Base-by-base conservation (phyloP, 306 rosid species). In the Herpetospermum pedunculosum region DNA sequence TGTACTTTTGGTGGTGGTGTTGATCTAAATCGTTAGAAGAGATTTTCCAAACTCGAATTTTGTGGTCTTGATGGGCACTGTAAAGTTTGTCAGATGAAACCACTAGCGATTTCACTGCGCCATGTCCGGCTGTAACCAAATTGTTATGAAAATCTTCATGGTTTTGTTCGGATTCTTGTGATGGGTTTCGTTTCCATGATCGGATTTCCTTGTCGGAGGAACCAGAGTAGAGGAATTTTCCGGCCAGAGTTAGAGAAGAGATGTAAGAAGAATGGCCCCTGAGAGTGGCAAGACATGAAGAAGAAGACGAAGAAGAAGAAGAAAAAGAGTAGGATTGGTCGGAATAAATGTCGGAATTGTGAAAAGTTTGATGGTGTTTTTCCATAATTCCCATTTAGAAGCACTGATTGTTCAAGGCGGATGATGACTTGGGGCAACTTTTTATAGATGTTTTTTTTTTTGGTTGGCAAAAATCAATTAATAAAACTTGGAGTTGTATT, bases 1-100 rank as follows among this genome's bases (percentile, higher is more conserved):
- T 87, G 83, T 77, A 83, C 80, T 80, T 88, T 4, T 59, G 89
- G 6, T 77, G 77, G 59, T 73, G 89, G 6, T 77, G 77, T 54
- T 73, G 34, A 67, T 59, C 76, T 37, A 77, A 60, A 4, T 43
- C 21, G 46, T 30, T 77, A 19, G 44, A 64, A 19, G 44, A 64
- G 80, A 89, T 81, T 49, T 80, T 87, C 98, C 98, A 93, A 11
- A 89, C 92, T 6, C 98, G 82, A 80, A 93, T 93, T 83, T 91
- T 93, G 78, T 86, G 83, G 57, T 93, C 98, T 77, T 93, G 98
- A 67, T 93, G 98, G 9, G 97, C 97, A 16, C 84, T 90, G 78
- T 89, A 93, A 70, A 93, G 86, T 73, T 80, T 85, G 69, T 86
- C 80, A 6, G 87, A 84, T 10, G 85, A 89, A n/a, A 84, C 76